Evolutionary conservation across 495 filamentous ascomycete genomes (phyloP).

Genomic region (Penicillium antarcticum): DNA sequence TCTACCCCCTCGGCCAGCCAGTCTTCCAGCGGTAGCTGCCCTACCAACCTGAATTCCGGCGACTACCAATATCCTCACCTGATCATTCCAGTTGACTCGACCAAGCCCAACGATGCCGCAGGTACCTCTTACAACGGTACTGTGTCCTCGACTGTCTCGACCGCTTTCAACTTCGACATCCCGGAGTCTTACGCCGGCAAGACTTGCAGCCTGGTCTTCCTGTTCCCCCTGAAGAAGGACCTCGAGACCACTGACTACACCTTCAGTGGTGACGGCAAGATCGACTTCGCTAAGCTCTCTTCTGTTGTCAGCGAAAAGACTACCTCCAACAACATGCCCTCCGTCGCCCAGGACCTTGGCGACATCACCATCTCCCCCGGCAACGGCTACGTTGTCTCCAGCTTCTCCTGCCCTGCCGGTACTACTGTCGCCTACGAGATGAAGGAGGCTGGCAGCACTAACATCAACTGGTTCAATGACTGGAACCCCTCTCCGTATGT

Average conservation of each 20-base stretch:
- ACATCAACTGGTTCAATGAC: slow-evolving; percentile 64
- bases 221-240: slow-evolving; percentile 53
- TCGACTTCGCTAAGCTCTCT: slow-evolving; percentile 50
- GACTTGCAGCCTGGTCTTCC: slow-evolving; percentile 64
- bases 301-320: slow-evolving; percentile 39
- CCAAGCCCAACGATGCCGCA: slow-evolving; percentile 45
- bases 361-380: slow-evolving; percentile 50
- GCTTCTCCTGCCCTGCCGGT: slow-evolving; percentile 55
- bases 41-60: slow-evolving; percentile 45
- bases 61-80: slow-evolving; percentile 61
- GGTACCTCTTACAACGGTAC: slow-evolving; percentile 55
- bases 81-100: slow-evolving; percentile 61
- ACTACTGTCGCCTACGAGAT: slow-evolving; percentile 49
- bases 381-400: slow-evolving; percentile 52
- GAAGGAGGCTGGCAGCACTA: slow-evolving; percentile 46
- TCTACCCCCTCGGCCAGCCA: slow-evolving; percentile 10
- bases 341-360: slow-evolving; percentile 43
- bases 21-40: slow-evolving; percentile 36
- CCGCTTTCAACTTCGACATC: slow-evolving; percentile 70
- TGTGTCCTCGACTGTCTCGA: slow-evolving; percentile 52
- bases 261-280: slow-evolving; percentile 54
- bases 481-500: slow-evolving; percentile 54
- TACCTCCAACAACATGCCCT: slow-evolving; percentile 48
- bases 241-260: slow-evolving; percentile 55
- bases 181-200: slow-evolving; percentile 48